phyloP scores from a whole-genome alignment of 164 flowering plant species.

The Stephania cephalantha region DNA sequence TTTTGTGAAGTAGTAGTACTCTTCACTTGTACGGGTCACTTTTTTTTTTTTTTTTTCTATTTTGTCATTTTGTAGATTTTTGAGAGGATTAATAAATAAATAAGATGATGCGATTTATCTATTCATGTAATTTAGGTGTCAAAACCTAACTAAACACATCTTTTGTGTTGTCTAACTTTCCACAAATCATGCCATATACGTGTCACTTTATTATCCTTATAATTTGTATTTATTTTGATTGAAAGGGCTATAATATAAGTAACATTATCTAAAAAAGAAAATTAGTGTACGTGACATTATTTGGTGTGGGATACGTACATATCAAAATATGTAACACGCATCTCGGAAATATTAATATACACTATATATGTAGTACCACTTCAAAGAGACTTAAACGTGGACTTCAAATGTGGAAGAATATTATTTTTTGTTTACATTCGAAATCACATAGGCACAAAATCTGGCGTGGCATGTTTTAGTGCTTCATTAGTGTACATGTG shows the following conservation, averaged over 20 bases:
- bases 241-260: too few species aligned
- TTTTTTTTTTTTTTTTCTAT: neutral
- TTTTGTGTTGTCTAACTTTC: neutral
- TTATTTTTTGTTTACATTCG: too few species aligned
- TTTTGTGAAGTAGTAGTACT: neutral
- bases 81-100: neutral
- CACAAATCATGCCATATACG: neutral
- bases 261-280: too few species aligned
- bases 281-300: too few species aligned
- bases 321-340: too few species aligned
- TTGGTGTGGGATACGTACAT: too few species aligned
- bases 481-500: neutral
- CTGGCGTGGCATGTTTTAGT: neutral
- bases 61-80: neutral
- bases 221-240: too few species aligned
- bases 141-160: neutral
- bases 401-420: too few species aligned
- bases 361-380: too few species aligned
- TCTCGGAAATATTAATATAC: too few species aligned
- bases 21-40: neutral
- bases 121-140: constrained; percentile 5
- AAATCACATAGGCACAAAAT: neutral
- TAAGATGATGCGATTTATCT: neutral
- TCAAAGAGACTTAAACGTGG: too few species aligned
- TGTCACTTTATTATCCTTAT: neutral